phyloP scores from a whole-genome alignment of 768 basidiomycete genomes.

The Agrocybe chaxingu region DNA sequence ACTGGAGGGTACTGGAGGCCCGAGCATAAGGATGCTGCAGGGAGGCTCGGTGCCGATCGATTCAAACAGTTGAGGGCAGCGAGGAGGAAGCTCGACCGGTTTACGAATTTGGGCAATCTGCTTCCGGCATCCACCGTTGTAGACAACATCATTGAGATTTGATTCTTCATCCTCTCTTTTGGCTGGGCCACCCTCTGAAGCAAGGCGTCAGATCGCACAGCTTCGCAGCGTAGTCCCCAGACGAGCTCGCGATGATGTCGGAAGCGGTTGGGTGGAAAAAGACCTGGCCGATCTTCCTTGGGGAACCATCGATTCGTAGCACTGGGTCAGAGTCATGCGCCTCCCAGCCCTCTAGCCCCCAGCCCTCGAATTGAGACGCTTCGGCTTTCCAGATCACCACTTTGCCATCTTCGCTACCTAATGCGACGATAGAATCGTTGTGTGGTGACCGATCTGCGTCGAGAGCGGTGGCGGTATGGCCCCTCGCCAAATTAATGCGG shows the following conservation, averaged over 20 bases:
- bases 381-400: constrained; percentile 89
- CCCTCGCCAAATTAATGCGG: constrained; percentile 85
- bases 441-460: constrained; percentile 98
- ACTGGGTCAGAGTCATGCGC: constrained; percentile 85
- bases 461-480: constrained; percentile 79
- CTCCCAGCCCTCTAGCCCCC: constrained; percentile 81
- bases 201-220: constrained; percentile 98
- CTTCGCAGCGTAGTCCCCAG: constrained; percentile 83
- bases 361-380: constrained; percentile 66
- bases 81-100: constrained; percentile 94
- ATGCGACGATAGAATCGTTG: constrained; percentile 87
- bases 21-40: constrained; percentile 97
- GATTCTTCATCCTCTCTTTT: constrained; percentile 99
- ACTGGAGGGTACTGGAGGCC: constrained; percentile 97
- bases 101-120: constrained; percentile 99
- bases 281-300: constrained; percentile 92
- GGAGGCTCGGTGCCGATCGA: constrained; percentile 99
- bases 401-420: constrained; percentile 93
- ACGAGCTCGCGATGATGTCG: constrained; percentile 77
- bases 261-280: constrained; percentile 90
- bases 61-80: constrained; percentile 99
- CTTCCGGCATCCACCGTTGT: constrained; percentile 98
- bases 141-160: constrained; percentile 94
- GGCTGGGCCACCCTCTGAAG: constrained; percentile 97
- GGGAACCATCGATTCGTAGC: constrained; percentile 71